Evolutionary conservation across 176 grass and related monocot genomes (phyloP).

Genomic region (Bothriochloa decipiens): DNA sequence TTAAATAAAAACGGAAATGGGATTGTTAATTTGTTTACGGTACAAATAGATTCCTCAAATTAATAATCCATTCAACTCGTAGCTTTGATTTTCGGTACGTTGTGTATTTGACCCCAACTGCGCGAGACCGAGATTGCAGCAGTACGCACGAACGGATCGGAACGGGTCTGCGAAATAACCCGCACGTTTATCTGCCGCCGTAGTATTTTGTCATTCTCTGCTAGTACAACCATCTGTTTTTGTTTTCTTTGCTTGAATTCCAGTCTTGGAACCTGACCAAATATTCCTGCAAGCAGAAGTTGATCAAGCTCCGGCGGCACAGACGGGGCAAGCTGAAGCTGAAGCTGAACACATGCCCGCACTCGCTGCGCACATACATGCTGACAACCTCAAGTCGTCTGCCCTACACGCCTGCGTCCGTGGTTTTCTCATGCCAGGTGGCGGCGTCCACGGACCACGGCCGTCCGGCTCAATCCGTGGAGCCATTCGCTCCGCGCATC

Average conservation of each 20-base stretch:
- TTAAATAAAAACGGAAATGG: not conserved
- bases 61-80: not conserved
- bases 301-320: not conserved
- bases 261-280: not conserved
- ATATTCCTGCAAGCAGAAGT: not conserved
- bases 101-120: not conserved
- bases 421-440: not conserved
- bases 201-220: not conserved
- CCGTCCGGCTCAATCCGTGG: conserved; percentile 21
- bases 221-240: not conserved
- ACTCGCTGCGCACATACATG: too few relatives aligned
- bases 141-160: not conserved
- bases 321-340: too few relatives aligned
- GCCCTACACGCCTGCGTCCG: too few relatives aligned
- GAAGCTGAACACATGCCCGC: too few relatives aligned
- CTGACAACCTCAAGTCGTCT: not conserved
- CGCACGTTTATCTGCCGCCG: not conserved
- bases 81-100: not conserved
- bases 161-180: not conserved
- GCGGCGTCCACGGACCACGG: not conserved
- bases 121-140: not conserved
- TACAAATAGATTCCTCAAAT: not conserved
- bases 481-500: conserved; percentile 57
- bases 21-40: not conserved
- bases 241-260: not conserved